phyloP scores from a whole-genome alignment of 2,329 filamentous ascomycete species.

The Colletotrichum tropicale region DNA sequence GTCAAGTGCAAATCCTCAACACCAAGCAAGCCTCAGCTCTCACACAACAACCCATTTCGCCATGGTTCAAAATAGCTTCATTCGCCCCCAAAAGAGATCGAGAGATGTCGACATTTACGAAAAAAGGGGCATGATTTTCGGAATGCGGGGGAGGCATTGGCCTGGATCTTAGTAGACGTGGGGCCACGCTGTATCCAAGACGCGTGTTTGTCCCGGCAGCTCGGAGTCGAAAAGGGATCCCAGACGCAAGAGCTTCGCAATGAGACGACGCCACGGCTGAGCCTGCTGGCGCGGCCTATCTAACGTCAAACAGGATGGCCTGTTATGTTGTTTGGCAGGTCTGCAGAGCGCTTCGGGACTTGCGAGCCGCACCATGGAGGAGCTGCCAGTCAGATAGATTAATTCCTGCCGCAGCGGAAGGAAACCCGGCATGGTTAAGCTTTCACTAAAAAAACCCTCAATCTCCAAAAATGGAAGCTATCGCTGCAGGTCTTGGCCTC shows the following conservation, averaged over 20 bases:
- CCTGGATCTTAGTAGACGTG: not conserved
- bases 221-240: not conserved
- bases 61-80: not conserved
- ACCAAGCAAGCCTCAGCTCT: not conserved
- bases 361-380: not conserved
- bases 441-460: not conserved
- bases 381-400: not conserved
- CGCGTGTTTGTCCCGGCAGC: constrained; percentile 6
- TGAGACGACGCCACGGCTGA: not conserved
- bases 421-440: not conserved
- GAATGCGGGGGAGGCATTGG: constrained; percentile 2
- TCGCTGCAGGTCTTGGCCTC: not conserved
- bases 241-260: not conserved
- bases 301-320: constrained; percentile 2
- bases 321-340: not conserved
- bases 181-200: constrained; percentile 12
- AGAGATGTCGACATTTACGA: not conserved
- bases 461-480: not conserved
- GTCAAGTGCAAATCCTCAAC: not conserved
- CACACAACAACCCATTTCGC: not conserved
- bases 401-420: not conserved
- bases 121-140: not conserved
- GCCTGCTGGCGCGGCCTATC: not conserved
- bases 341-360: not conserved
- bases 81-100: rapidly evolving